phyloP scores from a whole-genome alignment of 768 basidiomycete genomes.

The Tremella fuciformis region DNA sequence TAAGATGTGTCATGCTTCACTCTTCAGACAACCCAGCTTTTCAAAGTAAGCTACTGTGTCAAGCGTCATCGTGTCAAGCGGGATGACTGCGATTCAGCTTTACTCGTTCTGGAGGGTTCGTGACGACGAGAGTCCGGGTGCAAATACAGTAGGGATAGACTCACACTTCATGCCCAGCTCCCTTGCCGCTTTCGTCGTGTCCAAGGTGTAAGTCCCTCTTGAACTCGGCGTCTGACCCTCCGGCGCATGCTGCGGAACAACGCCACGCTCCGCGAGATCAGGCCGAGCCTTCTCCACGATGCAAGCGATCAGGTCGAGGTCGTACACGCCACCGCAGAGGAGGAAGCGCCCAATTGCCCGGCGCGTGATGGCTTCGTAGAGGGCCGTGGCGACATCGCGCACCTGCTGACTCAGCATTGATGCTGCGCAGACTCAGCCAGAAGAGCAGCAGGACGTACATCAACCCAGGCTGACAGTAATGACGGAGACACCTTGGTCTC shows the following conservation, averaged over 20 bases:
- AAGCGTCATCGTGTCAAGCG: too few relatives aligned
- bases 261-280: not conserved
- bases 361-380: constrained; percentile 20
- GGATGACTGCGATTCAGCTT: too few relatives aligned
- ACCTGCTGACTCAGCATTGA: not conserved
- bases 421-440: too few relatives aligned
- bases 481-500: constrained; percentile 12
- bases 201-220: constrained; percentile 8
- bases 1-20: too few relatives aligned
- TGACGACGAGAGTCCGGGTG: too few relatives aligned
- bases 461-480: constrained; percentile 12
- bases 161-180: constrained; percentile 19
- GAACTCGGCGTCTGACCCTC: not conserved
- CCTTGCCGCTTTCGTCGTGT: constrained; percentile 3
- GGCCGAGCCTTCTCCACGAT: not conserved
- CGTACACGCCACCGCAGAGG: constrained; percentile 20
- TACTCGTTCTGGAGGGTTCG: too few relatives aligned
- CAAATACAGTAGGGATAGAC: not conserved
- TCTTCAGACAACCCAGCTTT: too few relatives aligned
- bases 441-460: constrained; percentile 13
- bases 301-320: constrained; percentile 12
- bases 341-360: constrained; percentile 19
- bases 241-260: constrained; percentile 3
- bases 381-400: constrained; percentile 24
- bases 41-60: too few relatives aligned